phyloP scores from a whole-genome alignment of 1,284 basidiomycete genomes.

The Ceratobasidium sp. region DNA sequence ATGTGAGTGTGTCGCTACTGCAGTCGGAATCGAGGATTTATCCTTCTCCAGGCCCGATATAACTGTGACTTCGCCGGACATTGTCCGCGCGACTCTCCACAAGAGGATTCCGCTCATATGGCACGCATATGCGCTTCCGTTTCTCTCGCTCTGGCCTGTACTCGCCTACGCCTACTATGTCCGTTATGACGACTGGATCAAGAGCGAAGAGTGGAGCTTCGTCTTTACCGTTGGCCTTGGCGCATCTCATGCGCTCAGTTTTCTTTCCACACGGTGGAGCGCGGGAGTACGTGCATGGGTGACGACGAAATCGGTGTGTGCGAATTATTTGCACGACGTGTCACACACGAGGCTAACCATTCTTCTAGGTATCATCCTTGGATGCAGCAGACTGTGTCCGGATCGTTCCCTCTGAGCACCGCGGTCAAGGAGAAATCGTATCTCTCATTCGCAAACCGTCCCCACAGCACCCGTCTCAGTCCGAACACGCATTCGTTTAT shows the following conservation, averaged over 20 bases:
- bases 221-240: conserved; percentile 88
- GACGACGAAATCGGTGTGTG: conserved; percentile 71
- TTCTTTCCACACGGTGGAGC: conserved; percentile 93
- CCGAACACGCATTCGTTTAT: conserved; percentile 90
- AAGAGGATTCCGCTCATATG: conserved; percentile 79
- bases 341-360: conserved; percentile 34
- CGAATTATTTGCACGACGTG: conserved; percentile 18
- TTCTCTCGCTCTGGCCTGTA: conserved; percentile 87
- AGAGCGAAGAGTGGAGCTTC: conserved; percentile 97
- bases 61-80: conserved; percentile 85
- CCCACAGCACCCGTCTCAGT: conserved; percentile 47
- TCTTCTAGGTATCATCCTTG: conserved; percentile 68
- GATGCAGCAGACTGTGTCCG: conserved; percentile 84
- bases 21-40: not conserved
- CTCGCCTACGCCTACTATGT: conserved; percentile 92
- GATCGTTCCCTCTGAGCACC: conserved; percentile 85
- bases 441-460: conserved; percentile 69
- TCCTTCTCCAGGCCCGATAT: conserved; percentile 59
- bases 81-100: conserved; percentile 83
- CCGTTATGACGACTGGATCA: conserved; percentile 90
- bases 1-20: conserved; percentile 30
- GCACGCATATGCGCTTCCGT: conserved; percentile 87
- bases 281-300: conserved; percentile 81
- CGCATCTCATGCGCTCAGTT: conserved; percentile 90
- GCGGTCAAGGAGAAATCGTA: conserved; percentile 93